These are phyloP conservation scores for Starmerella stigmatis DNA, from an alignment of 805 yeast species.

Conservation along the genomic window DNA sequence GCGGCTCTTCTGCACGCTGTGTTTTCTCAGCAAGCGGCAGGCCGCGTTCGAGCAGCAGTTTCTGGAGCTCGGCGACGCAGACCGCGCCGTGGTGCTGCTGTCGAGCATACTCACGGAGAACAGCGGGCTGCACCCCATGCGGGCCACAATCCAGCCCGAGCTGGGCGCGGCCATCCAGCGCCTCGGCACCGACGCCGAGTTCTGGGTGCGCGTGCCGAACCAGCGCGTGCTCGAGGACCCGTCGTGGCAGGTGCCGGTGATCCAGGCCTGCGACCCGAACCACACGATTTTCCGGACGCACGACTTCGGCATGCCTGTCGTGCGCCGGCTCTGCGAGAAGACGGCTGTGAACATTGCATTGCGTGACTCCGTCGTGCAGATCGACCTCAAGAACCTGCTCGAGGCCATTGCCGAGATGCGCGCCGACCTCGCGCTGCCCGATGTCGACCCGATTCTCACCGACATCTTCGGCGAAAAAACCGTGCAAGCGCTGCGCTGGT, in stretches of 20 bases:
- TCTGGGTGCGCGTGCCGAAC: conserved; percentile 18
- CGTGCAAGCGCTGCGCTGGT: conserved; percentile 3
- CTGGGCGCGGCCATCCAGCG: conserved; percentile 1
- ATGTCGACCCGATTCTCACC: conserved; percentile 8
- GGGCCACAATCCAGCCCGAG: conserved; percentile 1
- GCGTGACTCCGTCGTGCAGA: conserved; percentile 3
- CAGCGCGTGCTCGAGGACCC: conserved; percentile 18
- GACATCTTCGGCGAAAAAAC: conserved; percentile 11
- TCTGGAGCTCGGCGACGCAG: conserved; percentile 12
- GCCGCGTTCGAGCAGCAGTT: conserved; percentile 15
- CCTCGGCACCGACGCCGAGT: conserved; percentile 6
- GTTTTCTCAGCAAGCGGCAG: conserved; percentile 15
- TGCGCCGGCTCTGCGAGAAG: conserved; percentile 10
- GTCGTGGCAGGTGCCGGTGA: conserved; percentile 20
- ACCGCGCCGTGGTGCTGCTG: conserved; percentile 17
- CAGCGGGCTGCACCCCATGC: conserved; percentile 16
- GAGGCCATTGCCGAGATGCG: conserved; percentile 9
- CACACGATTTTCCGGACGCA: conserved; percentile 5
- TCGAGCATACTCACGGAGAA: conserved; percentile 20
- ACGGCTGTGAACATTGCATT: conserved; percentile 8
- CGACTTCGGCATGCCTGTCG: conserved; percentile 11
- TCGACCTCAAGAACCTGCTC: conserved; percentile 14
- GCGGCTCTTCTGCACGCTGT: conserved; percentile 17
- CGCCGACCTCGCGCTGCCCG: conserved; percentile 10
- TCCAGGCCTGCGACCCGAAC: conserved; percentile 21